A percentile compares a stretch with the other conserved stretches of the same genome.
Evolutionary conservation across 352 stramenopile genomes (phyloP).

Genomic region (Phytophthora fragariae): DNA sequence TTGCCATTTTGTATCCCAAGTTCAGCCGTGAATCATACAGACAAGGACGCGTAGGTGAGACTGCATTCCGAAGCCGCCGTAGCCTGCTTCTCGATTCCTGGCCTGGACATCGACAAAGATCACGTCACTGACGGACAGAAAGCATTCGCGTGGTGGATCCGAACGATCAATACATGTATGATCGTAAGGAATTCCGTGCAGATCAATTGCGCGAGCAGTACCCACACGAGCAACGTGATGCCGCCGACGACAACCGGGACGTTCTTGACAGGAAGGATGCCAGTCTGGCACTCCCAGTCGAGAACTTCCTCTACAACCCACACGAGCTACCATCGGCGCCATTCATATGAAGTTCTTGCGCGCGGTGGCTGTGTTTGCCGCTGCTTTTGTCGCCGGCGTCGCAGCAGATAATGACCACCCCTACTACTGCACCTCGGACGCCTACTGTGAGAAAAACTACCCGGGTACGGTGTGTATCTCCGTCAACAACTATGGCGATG

Average conservation of each 20-base stretch:
- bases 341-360: constrained; percentile 41
- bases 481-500: constrained; percentile 69
- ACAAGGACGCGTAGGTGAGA: neutral
- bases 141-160: neutral
- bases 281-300: constrained; percentile 9
- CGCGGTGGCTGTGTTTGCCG: constrained; percentile 36
- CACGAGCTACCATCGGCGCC: neutral
- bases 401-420: constrained; percentile 29
- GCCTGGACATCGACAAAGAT: neutral
- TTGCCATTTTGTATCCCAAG: neutral
- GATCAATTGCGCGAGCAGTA: constrained; percentile 14
- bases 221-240: constrained; percentile 21
- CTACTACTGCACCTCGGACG: constrained; percentile 66
- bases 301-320: constrained; percentile 9
- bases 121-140: constrained; percentile 12
- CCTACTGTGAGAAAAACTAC: constrained; percentile 66
- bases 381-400: constrained; percentile 17
- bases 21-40: neutral
- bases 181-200: constrained; percentile 19
- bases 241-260: constrained; percentile 1
- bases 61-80: neutral
- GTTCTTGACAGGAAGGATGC: neutral
- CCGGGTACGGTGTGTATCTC: constrained; percentile 72
- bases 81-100: neutral
- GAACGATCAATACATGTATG: neutral